Evolutionary conservation across 108 stramenopile genomes (phyloP), one percentile per base, ranked within the genome.

Genomic region (Epipyxis sp.): DNA sequence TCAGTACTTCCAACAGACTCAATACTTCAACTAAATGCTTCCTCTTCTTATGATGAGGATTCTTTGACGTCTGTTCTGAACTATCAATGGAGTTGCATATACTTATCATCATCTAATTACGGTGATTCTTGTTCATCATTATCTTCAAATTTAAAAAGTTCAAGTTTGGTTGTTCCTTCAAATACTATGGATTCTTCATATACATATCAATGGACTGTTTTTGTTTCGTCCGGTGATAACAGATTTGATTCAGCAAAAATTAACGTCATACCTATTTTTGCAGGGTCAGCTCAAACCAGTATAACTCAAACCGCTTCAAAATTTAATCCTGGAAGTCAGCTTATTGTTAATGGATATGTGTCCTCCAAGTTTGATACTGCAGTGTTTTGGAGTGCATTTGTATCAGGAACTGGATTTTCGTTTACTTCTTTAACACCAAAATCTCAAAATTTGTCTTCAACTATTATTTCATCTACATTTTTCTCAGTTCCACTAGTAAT

Each of bases 31-130:
- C 25, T 57, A 25, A 25, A 57, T 57, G 54, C 54, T 20, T 57
- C 54, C 20, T 57, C 54, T 57, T 57, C 61, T 10, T 65, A 65
- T 37, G 61, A 65, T 65, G 61, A 65, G 35, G 34, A 65, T 25
- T 13, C 13, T 29, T 10, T 25, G 3, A 37, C 61, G 3, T 3
- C 61, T 29, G 25, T 10, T 10, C 3, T 65, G 61, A 65, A 10
- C 34, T 65, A 65, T 37, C 10, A 16, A 13, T 65, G 61, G 61
- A 6, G 10, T 29, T 65, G 61, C 35, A 32, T 32, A 37, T 32
- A 10, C 6, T 37, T 65, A 32, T 65, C 61, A 6, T 65, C 27
- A 32, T 29, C 27, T 3, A 6, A 35, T 37, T 65, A 65, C 61
- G 61, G 61, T 3, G 61, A 65, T 3, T 10, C 27, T 3, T 65